Percentiles rank a stretch among this genome's conserved stretches.
Evolutionary conservation across 257 asterid species (phyloP).

Genomic region (Solanum chiquidenum): DNA sequence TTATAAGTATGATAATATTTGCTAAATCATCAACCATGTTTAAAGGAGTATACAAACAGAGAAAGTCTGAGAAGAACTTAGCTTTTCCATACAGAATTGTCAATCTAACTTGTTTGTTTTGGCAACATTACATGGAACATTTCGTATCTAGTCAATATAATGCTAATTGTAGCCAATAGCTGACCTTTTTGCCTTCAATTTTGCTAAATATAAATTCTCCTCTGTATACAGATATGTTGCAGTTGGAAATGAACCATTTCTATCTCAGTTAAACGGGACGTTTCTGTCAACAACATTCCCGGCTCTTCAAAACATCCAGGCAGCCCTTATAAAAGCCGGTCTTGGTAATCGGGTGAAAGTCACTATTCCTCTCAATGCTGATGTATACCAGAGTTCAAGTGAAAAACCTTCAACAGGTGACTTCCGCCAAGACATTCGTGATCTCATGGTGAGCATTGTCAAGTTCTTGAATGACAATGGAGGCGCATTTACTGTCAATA

Average conservation of each 20-base stretch:
- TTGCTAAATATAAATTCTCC: not conserved
- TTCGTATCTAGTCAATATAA: not conserved
- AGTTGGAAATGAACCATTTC: conserved; percentile 73
- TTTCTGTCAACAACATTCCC: conserved; percentile 42
- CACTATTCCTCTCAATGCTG: conserved; percentile 63
- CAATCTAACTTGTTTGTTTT: not conserved
- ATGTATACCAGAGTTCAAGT: conserved; percentile 49
- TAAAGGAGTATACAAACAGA: not conserved
- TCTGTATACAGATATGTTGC: conserved; percentile 57
- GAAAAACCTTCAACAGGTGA: conserved; percentile 59
- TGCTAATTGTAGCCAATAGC: not conserved
- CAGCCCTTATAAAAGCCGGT: conserved; percentile 72
- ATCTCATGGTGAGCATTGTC: conserved; percentile 38
- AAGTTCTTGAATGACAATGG: conserved; percentile 42
- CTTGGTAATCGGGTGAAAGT: conserved; percentile 50
- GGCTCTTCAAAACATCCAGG: conserved; percentile 61
- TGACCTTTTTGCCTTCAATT: not conserved
- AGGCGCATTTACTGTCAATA: conserved; percentile 63
- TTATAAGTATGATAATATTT: not conserved
- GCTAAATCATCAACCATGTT: not conserved
- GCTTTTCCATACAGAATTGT: not conserved
- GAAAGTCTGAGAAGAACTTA: not conserved
- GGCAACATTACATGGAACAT: not conserved
- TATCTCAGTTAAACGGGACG: conserved; percentile 46
- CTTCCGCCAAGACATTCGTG: conserved; percentile 45